Evolutionary conservation across 2,329 filamentous ascomycete species (phyloP), one percentile per base, ranked within the genome.

Genomic region (Penicillium sp.): DNA sequence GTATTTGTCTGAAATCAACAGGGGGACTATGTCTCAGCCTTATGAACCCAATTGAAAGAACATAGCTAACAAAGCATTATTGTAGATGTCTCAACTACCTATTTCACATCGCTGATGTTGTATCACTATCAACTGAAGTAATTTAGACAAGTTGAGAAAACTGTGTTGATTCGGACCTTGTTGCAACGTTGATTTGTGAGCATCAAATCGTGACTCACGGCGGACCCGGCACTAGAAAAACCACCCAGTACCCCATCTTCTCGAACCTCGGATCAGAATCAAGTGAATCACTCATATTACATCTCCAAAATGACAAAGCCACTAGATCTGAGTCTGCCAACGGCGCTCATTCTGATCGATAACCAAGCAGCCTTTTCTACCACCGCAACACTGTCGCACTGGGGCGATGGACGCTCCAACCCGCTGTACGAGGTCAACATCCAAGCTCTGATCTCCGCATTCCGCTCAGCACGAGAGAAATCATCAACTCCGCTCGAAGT

Each of bases 261-360:
- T 21, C 11, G 10, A 23, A 10, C 23, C 7, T 9, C 42, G 10
- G 33, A 28, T 18, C 14, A 46, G 36, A 8, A 14, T 5, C 8
- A 24, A n/a, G 11, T 34, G 9, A n/a, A 34, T 34, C 33, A 34
- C 9, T 6, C 33, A 18, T 39, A 16, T 39, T 11, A n/a, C 33
- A 13, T 9, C 21, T 14, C 19, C 16, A 60, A 55, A 48, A 63
- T 63, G 61, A 13, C 58, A 39, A 46, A 48, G 34, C 49, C 52
- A 11, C 46, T 67, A 18, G 46, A 62, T 39, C 53, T 69, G 36
- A 52, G 37, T 26, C 45, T 56, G 4, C 72, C 67, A 24, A 79
- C 78, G 1, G 77, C 75, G 5, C 69, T 81, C 29, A 68, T 81
- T 48, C 64, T 81, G 10, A 78, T 81, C 49, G 79, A 82, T 65